These are phyloP conservation scores for Hemerocallis citrina DNA, from an alignment of 106 monocot species.

Conservation along the genomic window DNA sequence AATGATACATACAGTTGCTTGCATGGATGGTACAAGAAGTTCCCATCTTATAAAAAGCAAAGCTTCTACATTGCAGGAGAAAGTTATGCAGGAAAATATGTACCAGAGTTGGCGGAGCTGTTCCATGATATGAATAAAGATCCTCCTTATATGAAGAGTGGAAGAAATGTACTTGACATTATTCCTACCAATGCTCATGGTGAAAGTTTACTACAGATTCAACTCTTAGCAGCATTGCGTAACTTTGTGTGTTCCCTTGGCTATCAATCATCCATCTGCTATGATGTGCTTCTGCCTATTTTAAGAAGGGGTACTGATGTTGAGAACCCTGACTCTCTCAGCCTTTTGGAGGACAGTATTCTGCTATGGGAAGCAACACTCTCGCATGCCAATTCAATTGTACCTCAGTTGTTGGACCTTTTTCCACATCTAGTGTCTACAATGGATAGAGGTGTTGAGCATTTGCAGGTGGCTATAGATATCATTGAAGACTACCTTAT, in stretches of 20 bases:
- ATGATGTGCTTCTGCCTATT: slow-evolving; percentile 81
- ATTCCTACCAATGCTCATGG: no score
- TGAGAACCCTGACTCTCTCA: slow-evolving; percentile 78
- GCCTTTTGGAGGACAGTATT: slow-evolving; percentile 91
- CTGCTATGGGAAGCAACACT: slow-evolving; percentile 95
- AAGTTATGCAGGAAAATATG: slow-evolving; percentile 51
- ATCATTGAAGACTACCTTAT: slow-evolving; percentile 92
- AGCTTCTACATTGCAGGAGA: slow-evolving; percentile 36
- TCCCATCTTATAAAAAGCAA: slow-evolving; percentile 23
- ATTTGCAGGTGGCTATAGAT: slow-evolving; percentile 71
- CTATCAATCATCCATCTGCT: slow-evolving; percentile 70
- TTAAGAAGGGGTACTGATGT: slow-evolving; percentile 74
- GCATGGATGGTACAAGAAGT: slow-evolving; percentile 37
- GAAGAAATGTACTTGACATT: no score
- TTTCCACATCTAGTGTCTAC: slow-evolving; percentile 77
- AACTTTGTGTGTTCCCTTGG: slow-evolving; percentile 86
- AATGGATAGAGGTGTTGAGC: slow-evolving; percentile 84
- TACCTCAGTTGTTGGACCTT: slow-evolving; percentile 68
- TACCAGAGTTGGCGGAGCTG: no score
- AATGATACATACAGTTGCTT: slow-evolving; percentile 24
- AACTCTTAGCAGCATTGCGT: slow-evolving; percentile 67
- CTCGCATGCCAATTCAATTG: slow-evolving; percentile 71
- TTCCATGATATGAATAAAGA: no score
- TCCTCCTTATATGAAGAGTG: no score
- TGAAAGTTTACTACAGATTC: slow-evolving; percentile 94